A percentile compares a stretch with the other conserved stretches of the same genome.
These are phyloP conservation scores for Emergomyces pasteurianus DNA, from an alignment of 2,329 filamentous ascomycete genomes.

Conservation along the genomic window DNA sequence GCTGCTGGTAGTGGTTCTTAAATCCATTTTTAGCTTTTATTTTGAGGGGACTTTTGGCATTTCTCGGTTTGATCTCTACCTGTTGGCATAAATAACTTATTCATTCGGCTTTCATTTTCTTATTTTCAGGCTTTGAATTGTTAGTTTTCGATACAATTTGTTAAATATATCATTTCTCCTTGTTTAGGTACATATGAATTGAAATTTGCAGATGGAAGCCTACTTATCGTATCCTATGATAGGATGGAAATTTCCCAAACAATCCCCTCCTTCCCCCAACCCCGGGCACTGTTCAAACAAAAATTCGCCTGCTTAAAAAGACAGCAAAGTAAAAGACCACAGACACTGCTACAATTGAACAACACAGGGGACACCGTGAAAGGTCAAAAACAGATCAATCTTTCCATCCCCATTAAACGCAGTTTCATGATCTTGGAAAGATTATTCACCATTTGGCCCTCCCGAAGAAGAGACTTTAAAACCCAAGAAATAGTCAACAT, in stretches of 20 bases:
- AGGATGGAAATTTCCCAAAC: not conserved
- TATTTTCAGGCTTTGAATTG: not conserved
- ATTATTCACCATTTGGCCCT: not conserved
- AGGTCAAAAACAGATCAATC: not conserved
- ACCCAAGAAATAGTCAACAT: not conserved
- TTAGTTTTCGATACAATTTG: not conserved
- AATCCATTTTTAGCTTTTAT: not conserved
- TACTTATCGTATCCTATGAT: not conserved
- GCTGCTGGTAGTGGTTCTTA: not conserved
- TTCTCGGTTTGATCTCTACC: not conserved
- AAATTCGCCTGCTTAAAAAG: not conserved
- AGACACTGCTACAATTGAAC: not conserved
- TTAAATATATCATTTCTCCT: not conserved
- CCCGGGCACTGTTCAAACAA: too few species aligned
- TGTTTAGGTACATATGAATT: not conserved
- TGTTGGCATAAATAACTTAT: not conserved
- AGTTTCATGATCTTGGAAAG: not conserved
- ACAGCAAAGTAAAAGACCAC: not conserved
- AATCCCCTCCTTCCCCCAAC: not conserved
- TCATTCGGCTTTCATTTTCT: not conserved
- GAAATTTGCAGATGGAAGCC: not conserved
- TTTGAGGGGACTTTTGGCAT: too few species aligned
- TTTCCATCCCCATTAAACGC: not conserved
- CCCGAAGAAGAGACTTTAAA: not conserved
- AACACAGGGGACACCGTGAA: not conserved